Evolutionary conservation across 345 rosid genomes (phyloP).

Genomic region (Murraya paniculata): DNA sequence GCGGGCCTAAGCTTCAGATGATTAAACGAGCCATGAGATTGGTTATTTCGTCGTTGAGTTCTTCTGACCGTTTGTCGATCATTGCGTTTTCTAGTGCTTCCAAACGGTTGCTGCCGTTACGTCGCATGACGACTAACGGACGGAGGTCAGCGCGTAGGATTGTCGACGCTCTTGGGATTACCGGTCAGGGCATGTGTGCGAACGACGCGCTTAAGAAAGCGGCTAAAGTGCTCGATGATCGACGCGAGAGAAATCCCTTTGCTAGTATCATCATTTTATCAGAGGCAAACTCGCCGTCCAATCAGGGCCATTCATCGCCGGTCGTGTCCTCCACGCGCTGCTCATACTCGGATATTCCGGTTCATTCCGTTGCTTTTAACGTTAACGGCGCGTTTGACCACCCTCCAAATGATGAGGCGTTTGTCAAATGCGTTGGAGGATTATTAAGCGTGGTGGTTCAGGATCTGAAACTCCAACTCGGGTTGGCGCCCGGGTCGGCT

Average conservation of each 20-base stretch:
- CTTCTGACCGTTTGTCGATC: slow-evolving; percentile 72
- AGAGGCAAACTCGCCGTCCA: slow-evolving; percentile 22
- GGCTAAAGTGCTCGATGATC: slow-evolving; percentile 79
- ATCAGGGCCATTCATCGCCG: slow-evolving; percentile 28
- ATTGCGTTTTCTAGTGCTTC: slow-evolving; percentile 73
- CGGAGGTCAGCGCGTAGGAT: slow-evolving; percentile 63
- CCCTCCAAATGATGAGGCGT: slow-evolving; percentile 43
- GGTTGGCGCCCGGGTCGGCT: slow-evolving; percentile 57
- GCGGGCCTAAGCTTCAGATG: slow-evolving; percentile 41
- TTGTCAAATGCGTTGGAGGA: slow-evolving; percentile 39
- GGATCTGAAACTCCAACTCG: slow-evolving; percentile 64
- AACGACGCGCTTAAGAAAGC: slow-evolving; percentile 87
- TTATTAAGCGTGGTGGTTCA: slow-evolving; percentile 53
- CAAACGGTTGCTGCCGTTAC: slow-evolving; percentile 63
- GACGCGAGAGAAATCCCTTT: slow-evolving; percentile 67
- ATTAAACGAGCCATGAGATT: slow-evolving; percentile 65
- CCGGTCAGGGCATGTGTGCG: slow-evolving; percentile 56
- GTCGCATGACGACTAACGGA: slow-evolving; percentile 69
- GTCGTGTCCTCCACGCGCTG: slow-evolving; percentile 58
- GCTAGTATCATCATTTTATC: slow-evolving; percentile 58
- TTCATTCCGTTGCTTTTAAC: slow-evolving; percentile 52
- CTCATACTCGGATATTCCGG: slow-evolving; percentile 47
- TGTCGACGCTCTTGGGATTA: slow-evolving; percentile 54
- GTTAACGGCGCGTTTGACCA: slow-evolving; percentile 25
- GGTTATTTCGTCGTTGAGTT: slow-evolving; percentile 52